phyloP scores from a whole-genome alignment of 164 flowering plant genomes.

The Tinospora cordifolia region DNA sequence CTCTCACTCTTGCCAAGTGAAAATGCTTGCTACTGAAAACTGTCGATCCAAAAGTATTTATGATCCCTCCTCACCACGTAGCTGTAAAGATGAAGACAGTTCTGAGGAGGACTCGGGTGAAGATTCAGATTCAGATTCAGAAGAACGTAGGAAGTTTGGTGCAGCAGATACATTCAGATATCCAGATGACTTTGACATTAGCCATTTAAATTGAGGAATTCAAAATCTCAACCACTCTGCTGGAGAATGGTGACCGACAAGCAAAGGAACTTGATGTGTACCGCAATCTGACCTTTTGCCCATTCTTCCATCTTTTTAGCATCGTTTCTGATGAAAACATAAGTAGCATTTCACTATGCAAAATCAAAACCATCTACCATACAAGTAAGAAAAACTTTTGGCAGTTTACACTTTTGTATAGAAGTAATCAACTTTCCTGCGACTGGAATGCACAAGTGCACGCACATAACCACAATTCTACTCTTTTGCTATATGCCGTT shows the following conservation, averaged over 20 bases:
- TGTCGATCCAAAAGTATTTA: conserved; percentile 52
- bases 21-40: conserved; percentile 61
- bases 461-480: no score
- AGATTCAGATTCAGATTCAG: conserved; percentile 25
- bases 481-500: no score
- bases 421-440: no score
- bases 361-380: neutral
- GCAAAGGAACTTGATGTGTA: no score
- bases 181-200: conserved; percentile 61
- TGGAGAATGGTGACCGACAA: neutral
- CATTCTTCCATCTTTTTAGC: conserved; percentile 87
- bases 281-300: conserved; percentile 76
- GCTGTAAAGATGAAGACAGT: conserved; percentile 23
- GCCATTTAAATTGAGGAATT: conserved; percentile 47
- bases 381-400: neutral
- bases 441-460: no score
- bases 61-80: conserved; percentile 40
- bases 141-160: conserved; percentile 73
- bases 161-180: conserved; percentile 84
- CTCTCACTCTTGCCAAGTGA: conserved; percentile 69
- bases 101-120: conserved; percentile 32
- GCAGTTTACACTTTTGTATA: no score
- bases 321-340: conserved; percentile 48
- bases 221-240: neutral
- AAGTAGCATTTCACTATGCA: conserved; percentile 4